Percentiles rank a stretch among this genome's conserved stretches.
phyloP scores from a whole-genome alignment of 208 protist genomes.

The Leishmania arabica region DNA sequence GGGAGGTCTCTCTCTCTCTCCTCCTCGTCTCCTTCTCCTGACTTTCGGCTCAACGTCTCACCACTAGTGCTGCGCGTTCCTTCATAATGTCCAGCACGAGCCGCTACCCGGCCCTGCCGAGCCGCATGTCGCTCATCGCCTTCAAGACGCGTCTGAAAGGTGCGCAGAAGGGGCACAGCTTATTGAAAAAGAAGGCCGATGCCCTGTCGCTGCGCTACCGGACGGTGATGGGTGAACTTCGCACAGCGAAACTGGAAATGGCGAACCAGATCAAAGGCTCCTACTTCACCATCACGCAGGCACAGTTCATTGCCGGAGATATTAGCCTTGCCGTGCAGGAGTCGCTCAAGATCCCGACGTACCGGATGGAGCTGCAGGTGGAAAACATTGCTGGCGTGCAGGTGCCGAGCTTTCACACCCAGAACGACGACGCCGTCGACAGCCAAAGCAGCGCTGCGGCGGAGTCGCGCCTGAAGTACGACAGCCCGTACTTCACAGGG shows the following conservation, averaged over 20 bases:
- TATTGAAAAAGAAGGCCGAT: constrained; percentile 99
- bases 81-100: constrained; percentile 76
- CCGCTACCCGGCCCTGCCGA: constrained; percentile 89
- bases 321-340: constrained; percentile 95
- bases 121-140: constrained; percentile 92
- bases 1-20: not conserved
- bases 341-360: constrained; percentile 89
- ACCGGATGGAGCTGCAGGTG: constrained; percentile 88
- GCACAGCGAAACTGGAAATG: constrained; percentile 86
- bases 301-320: constrained; percentile 97
- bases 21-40: not conserved
- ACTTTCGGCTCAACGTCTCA: not conserved
- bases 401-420: constrained; percentile 94
- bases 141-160: constrained; percentile 96
- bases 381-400: constrained; percentile 99
- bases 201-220: constrained; percentile 98
- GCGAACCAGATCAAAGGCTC: constrained; percentile 87
- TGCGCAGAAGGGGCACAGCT: constrained; percentile 97
- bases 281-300: constrained; percentile 96
- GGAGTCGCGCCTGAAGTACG: constrained; percentile 10
- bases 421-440: constrained; percentile 38
- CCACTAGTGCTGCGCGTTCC: not conserved
- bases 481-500: constrained; percentile 8
- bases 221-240: constrained; percentile 95
- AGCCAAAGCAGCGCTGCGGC: constrained; percentile 5